Percentiles rank a stretch among this genome's conserved stretches.
Evolutionary conservation across 2,329 filamentous ascomycete species (phyloP).

Genomic region (Colletotrichum eleusines): DNA sequence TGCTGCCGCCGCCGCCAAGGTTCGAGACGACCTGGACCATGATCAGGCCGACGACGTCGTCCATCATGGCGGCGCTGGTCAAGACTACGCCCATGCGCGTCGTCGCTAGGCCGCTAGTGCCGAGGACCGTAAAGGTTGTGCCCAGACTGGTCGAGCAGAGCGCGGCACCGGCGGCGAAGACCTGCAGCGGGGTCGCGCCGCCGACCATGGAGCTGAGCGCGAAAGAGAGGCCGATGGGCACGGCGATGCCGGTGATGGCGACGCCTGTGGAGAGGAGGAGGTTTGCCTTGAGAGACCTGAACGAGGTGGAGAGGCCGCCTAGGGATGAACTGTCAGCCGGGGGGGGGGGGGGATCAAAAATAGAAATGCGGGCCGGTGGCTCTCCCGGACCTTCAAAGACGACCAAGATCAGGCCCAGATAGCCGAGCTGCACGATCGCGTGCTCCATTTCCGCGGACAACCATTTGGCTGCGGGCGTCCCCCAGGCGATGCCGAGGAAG

Average conservation of each 20-base stretch:
- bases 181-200: slow-evolving; percentile 67
- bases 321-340: background rate
- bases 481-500: slow-evolving; percentile 77
- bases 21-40: slow-evolving; percentile 82
- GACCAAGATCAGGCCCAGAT: slow-evolving; percentile 77
- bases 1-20: slow-evolving; percentile 56
- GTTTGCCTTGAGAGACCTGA: slow-evolving; percentile 69
- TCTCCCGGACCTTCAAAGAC: slow-evolving; percentile 72
- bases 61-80: slow-evolving; percentile 81
- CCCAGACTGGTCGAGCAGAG: slow-evolving; percentile 81
- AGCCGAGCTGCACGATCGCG: slow-evolving; percentile 74
- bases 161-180: slow-evolving; percentile 79
- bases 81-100: slow-evolving; percentile 72
- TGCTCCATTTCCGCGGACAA: slow-evolving; percentile 65
- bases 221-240: slow-evolving; percentile 77
- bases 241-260: slow-evolving; percentile 72
- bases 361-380: no score
- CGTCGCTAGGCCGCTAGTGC: slow-evolving; percentile 55
- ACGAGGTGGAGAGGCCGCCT: slow-evolving; percentile 70
- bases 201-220: slow-evolving; percentile 62
- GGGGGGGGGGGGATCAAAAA: background rate
- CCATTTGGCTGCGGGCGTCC: slow-evolving; percentile 73
- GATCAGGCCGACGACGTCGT: slow-evolving; percentile 82
- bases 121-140: slow-evolving; percentile 71
- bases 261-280: slow-evolving; percentile 70